phyloP scores from a whole-genome alignment of 192 early-diverging fungal genomes.

The Coemansia sp. region DNA sequence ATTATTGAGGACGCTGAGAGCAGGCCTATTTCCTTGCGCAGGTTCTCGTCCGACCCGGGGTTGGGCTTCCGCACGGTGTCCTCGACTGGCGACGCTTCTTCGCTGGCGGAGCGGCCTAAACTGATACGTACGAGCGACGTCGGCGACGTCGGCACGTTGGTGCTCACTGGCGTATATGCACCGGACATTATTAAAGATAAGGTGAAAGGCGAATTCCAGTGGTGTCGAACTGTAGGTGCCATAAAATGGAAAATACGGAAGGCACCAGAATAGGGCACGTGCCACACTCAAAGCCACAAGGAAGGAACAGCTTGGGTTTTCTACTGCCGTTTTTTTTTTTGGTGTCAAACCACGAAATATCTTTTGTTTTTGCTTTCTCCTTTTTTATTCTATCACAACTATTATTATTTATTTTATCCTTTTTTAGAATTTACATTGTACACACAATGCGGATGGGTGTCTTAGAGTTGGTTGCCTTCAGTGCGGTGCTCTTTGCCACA shows the following conservation, averaged over 20 bases:
- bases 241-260: background rate
- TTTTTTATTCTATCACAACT: background rate
- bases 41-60: slow-evolving; percentile 23
- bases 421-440: background rate
- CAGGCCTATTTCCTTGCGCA: slow-evolving; percentile 48
- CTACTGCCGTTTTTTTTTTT: background rate
- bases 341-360: background rate
- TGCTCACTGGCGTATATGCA: slow-evolving; percentile 27
- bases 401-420: background rate
- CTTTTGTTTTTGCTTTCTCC: background rate
- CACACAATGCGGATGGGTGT: slow-evolving; percentile 4
- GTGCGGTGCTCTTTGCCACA: background rate
- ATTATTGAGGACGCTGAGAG: slow-evolving; percentile 68
- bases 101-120: slow-evolving; percentile 3
- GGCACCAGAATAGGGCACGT: background rate
- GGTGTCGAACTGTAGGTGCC: background rate
- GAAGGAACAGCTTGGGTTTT: background rate
- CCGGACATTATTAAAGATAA: slow-evolving; percentile 7
- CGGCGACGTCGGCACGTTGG: slow-evolving; percentile 8
- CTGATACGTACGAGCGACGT: slow-evolving; percentile 15
- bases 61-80: slow-evolving; percentile 8
- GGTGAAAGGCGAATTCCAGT: background rate
- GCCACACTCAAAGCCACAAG: background rate
- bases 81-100: background rate
- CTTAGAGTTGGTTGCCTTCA: slow-evolving; percentile 5